Evolutionary conservation across 768 basidiomycete species (phyloP), one percentile per base, ranked within the genome.

Genomic region (Lactarius evosmus): DNA sequence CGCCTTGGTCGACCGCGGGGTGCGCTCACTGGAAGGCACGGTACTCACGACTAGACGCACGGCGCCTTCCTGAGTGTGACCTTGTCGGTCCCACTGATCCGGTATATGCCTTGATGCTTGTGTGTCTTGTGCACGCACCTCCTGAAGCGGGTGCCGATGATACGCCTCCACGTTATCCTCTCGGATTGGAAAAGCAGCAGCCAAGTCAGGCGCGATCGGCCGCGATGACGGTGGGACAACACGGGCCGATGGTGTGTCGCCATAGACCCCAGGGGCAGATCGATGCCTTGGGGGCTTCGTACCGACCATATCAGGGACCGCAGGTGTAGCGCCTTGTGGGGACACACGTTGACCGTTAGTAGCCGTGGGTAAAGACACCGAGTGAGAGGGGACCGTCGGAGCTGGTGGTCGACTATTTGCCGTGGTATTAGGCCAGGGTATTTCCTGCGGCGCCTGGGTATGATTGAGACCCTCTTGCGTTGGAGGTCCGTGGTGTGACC

Each of bases 101-200:
- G 36, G 30, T 54, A 22, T 36, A 29, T 66, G 51, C 52, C 27
- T 58, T n/a, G 62, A 19, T 5, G 34, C 25, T 30, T 38, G 56
- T 33, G 44, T 27, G 14, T 55, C 33, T 34, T 58, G 65, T 38
- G 51, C 25, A 38, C 65, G 65, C 27, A 54, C 62, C 41, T 32
- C 60, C 32, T 61, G 58, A 12, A 33, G 17, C 11, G 38, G 27
- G 33, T 63, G 27, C 50, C 34, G 65, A 25, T 44, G 66, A 46
- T 63, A 59, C 4, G 40, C 32, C 54, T 62, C 66, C 5, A 16
- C 4, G 40, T 55, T 46, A 29, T 68, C 67, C 50, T 68, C 67
- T 59, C 66, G 58, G 19, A 68, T 58, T 29, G 67, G 67, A 55
- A 68, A 68, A 7, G 54, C 58, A 7, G 67, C 22, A 16, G 67